A percentile compares a stretch with the other conserved stretches of the same genome.
These are phyloP conservation scores for Cajanus cajan DNA, from an alignment of 306 rosid genomes.

Conservation along the genomic window DNA sequence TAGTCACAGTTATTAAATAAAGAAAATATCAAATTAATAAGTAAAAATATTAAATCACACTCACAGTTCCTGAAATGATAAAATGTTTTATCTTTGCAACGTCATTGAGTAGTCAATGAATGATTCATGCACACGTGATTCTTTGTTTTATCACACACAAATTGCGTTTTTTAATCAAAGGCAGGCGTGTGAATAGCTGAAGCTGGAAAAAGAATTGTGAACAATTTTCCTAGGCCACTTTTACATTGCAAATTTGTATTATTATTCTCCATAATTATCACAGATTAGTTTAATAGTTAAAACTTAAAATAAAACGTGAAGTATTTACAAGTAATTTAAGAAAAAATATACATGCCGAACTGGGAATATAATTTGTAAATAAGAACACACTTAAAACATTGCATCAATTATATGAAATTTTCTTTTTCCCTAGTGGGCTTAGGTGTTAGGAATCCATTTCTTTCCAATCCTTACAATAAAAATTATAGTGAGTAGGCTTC, in stretches of 20 bases:
- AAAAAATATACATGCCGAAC: neutral
- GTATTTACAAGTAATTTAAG: neutral
- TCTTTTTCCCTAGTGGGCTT: neutral
- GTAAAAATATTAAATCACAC: too few species aligned
- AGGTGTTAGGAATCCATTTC: neutral
- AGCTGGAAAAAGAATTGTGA: neutral
- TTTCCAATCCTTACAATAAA: neutral
- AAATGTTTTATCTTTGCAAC: neutral
- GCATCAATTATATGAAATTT: neutral
- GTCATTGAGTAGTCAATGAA: neutral
- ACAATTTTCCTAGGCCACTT: neutral
- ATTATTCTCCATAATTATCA: neutral
- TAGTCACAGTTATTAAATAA: neutral
- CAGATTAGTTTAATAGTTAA: neutral
- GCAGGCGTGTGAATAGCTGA: neutral
- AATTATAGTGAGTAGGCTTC: neutral
- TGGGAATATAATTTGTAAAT: neutral
- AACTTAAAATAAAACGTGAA: neutral
- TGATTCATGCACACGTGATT: neutral
- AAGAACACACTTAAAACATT: neutral
- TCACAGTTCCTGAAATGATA: neutral
- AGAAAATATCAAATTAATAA: neutral
- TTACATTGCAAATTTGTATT: neutral
- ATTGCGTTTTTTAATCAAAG: neutral
- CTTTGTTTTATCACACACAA: neutral